Conservation (phyloP, 139 green algal genomes). For the Chlorella sp. region DNA sequence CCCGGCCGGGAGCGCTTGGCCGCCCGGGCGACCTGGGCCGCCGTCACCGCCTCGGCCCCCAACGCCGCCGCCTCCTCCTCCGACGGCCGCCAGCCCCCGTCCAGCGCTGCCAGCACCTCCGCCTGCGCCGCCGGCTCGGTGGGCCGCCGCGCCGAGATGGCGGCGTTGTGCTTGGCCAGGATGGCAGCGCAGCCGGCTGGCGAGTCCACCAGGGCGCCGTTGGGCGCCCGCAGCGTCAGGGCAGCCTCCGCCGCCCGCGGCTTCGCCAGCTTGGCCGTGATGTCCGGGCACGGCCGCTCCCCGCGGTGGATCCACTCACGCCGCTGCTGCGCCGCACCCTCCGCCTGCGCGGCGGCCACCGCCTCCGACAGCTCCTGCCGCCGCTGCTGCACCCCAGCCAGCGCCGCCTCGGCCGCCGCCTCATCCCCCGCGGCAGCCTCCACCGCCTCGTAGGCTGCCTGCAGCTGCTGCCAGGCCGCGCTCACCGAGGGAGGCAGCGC, state of each 20-base stretch:
- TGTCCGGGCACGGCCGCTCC: background rate
- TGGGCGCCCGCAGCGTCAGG: background rate
- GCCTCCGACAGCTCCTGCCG: background rate
- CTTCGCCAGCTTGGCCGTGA: no score
- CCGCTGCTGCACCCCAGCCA: background rate
- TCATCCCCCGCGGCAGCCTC: no score
- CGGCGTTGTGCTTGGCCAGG: background rate
- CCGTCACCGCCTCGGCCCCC: background rate
- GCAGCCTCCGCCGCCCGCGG: no score
- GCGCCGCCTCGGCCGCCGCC: background rate
- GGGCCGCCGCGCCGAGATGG: background rate
- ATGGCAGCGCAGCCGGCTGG: background rate
- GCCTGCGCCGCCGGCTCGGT: background rate
- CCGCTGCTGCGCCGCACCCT: background rate
- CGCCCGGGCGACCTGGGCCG: background rate
- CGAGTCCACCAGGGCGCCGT: background rate
- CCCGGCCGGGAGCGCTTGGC: background rate
- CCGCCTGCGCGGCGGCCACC: background rate
- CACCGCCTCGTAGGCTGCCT: no score
- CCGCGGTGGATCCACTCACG: background rate
- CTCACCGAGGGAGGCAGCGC: no score
- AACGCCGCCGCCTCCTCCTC: background rate
- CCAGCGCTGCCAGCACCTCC: background rate
- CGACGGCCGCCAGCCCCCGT: background rate
- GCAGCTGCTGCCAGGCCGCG: no score